Conservation (phyloP, 202 grass and related monocot genomes). For the Elaeis oleifera region DNA sequence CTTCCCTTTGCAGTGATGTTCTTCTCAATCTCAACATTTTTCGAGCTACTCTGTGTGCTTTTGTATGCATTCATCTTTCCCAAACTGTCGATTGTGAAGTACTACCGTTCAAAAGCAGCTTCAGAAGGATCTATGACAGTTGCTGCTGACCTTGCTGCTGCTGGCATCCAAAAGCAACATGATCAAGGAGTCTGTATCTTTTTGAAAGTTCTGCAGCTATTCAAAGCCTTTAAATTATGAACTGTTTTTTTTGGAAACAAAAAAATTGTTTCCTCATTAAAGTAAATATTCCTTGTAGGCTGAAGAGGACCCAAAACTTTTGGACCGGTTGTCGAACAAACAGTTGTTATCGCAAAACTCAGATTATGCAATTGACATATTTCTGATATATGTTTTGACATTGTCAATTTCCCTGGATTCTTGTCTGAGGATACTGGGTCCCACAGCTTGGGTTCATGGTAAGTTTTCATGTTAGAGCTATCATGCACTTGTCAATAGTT, state of each 20-base stretch:
- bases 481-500: constrained; percentile 6
- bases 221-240: too few species aligned
- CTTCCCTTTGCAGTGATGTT: constrained; percentile 56
- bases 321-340: constrained; percentile 46
- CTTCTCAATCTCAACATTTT: constrained; percentile 78
- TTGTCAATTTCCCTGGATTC: constrained; percentile 74
- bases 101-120: constrained; percentile 69
- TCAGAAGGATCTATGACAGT: constrained; percentile 91
- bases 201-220: not conserved
- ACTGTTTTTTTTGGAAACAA: too few species aligned
- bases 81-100: constrained; percentile 64
- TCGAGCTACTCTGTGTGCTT: constrained; percentile 77
- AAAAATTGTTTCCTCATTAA: too few species aligned
- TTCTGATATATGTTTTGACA: constrained; percentile 58
- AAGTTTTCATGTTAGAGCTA: not conserved
- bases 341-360: constrained; percentile 49
- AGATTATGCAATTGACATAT: constrained; percentile 50
- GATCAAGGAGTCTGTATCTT: constrained; percentile 15
- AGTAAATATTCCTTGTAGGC: constrained; percentile 26
- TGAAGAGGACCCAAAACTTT: constrained; percentile 33
- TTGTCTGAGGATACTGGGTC: constrained; percentile 63
- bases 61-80: constrained; percentile 70
- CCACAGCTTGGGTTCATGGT: constrained; percentile 73
- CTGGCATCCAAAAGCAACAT: constrained; percentile 33
- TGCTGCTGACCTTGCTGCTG: constrained; percentile 71